Percentiles rank a stretch among this genome's conserved stretches.
Evolutionary conservation across 805 yeast species (phyloP).

Genomic region (Candida oleophila): DNA sequence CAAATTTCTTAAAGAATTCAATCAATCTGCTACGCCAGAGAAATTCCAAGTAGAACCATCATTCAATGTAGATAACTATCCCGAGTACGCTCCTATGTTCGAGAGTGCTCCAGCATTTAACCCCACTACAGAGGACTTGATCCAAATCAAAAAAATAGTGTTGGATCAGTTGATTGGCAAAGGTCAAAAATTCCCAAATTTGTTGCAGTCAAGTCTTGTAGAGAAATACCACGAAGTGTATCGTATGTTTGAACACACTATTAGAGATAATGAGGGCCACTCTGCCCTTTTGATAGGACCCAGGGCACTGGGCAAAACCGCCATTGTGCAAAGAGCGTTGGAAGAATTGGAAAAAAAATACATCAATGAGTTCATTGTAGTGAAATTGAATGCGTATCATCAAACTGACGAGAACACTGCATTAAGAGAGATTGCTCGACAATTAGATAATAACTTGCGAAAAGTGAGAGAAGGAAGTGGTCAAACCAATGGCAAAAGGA

Average conservation of each 20-base stretch:
- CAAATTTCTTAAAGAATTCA: background rate
- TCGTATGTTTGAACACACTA: conserved; percentile 59
- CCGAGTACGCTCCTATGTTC: background rate
- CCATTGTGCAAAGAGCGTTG: conserved; percentile 59
- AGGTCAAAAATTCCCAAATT: conserved; percentile 15
- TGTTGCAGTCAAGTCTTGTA: conserved; percentile 16
- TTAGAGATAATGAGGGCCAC: conserved; percentile 71
- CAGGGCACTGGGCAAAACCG: conserved; percentile 71
- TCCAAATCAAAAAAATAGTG: conserved; percentile 14
- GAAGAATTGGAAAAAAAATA: conserved; percentile 38
- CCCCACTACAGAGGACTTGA: conserved; percentile 12
- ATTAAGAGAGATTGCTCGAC: conserved; percentile 80
- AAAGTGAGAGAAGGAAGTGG: conserved; percentile 10
- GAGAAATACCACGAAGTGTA: conserved; percentile 51
- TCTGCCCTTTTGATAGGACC: conserved; percentile 83
- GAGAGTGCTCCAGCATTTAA: background rate
- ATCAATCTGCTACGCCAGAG: background rate
- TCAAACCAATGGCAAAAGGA: conserved; percentile 3
- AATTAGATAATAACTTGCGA: conserved; percentile 52
- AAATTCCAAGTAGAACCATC: too few species aligned
- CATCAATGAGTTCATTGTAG: conserved; percentile 54
- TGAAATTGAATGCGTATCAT: conserved; percentile 65
- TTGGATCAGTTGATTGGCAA: conserved; percentile 19
- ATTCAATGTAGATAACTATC: background rate
- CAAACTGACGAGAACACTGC: conserved; percentile 79